Evolutionary conservation across 2,329 filamentous ascomycete species (phyloP), one percentile per base, ranked within the genome.

Genomic region (Colletotrichum tabaci): DNA sequence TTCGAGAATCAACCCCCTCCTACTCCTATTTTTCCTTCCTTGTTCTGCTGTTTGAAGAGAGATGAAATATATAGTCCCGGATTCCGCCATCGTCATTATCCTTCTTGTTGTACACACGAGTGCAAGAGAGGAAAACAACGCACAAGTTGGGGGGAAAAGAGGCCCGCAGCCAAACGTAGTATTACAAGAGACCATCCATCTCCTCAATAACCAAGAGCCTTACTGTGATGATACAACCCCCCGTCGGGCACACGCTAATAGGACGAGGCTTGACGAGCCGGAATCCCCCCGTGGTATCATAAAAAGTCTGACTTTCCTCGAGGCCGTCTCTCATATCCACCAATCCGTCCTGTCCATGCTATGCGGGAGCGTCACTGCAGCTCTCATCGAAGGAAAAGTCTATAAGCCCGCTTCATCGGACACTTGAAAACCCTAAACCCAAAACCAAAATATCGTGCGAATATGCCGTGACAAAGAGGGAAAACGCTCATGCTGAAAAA

Each of bases 161-260:
- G 10, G 4, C 35, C 10, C 35, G 52, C 53, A 53, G 23, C 44
- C 21, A 64, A 55, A 40, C 57, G 58, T 68, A 72, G 50, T 72
- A 64, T 72, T 72, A 72, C 69, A 72, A 58, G 60, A 60, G 58
- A 71, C 58, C 30, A 56, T 35, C 42, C 42, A 58, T n/a, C 30
- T 60, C 57, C 66, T 57, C 68, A 15, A 15, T 30, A 60, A 44
- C 65, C 64, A 72, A 69, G 38, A 72, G 65, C 52, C 53, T 47
- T 49, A 53, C 65, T 26, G 47, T 38, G 18, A 26, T 35, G 23
- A 47, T 44, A 46, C 23, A 49, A 49, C 49, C 16, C 30, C 30
- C 49, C 44, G 65, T 46, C 18, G 23, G 23, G 30, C 60, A 64
- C 56, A 63, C 12, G 23, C 53, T n/a, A 10, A 60, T 21, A 44